These are phyloP conservation scores for Parastagonospora avenae DNA, from an alignment of 2,329 filamentous ascomycete species.

Conservation along the genomic window DNA sequence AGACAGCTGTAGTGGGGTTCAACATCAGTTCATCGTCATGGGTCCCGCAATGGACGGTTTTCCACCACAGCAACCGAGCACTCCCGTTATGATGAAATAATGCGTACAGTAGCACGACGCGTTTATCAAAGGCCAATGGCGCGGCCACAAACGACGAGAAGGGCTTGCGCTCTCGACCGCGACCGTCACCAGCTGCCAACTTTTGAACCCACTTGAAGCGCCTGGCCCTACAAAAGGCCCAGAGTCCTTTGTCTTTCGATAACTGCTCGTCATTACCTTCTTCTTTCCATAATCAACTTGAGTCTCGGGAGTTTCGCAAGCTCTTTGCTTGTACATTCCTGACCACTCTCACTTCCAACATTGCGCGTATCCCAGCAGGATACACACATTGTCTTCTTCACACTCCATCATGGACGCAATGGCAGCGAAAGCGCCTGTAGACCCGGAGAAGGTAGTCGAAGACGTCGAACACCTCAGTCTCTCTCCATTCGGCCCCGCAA, in stretches of 20 bases:
- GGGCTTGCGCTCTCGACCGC: constrained; percentile 10
- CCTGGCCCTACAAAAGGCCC: constrained; percentile 2
- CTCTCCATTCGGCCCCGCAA: constrained; percentile 67
- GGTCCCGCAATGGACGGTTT: not conserved
- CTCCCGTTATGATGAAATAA: constrained; percentile 27
- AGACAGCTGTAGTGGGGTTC: not conserved
- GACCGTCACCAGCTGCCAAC: constrained; percentile 6
- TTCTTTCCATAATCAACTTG: not conserved
- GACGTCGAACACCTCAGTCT: constrained; percentile 47
- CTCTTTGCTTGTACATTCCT: no score
- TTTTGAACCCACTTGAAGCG: constrained; percentile 3
- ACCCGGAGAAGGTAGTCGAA: constrained; percentile 31
- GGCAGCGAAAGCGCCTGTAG: constrained; percentile 22
- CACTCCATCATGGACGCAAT: constrained; percentile 30
- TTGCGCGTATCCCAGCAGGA: not conserved
- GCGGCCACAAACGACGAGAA: constrained; percentile 18
- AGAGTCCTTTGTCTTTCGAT: no score
- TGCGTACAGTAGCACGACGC: constrained; percentile 10
- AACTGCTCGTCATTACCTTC: no score
- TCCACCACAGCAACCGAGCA: constrained; percentile 18
- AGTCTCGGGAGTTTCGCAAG: no score
- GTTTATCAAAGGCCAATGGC: constrained; percentile 15
- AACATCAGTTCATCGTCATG: constrained; percentile 15
- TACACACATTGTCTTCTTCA: constrained; percentile 4
- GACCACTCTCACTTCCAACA: no score